Conservation (phyloP, 2,329 filamentous ascomycete genomes). For the Leptosphaerulina australis region DNA sequence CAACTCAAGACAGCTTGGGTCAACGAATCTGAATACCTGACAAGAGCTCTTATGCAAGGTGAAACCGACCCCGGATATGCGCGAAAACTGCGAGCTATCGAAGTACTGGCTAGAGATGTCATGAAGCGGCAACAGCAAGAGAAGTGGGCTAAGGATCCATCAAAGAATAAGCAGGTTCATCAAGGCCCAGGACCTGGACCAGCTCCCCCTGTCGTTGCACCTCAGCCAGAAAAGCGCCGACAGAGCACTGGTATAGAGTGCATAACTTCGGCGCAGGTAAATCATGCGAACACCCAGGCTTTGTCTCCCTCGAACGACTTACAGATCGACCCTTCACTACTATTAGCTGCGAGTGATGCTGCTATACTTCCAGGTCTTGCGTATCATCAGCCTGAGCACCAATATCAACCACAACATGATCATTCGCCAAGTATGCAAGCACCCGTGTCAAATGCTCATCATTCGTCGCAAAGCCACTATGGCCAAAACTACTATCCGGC, state of each 20-base stretch:
- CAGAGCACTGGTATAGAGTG: conserved; percentile 11
- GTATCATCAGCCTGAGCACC: conserved; percentile 19
- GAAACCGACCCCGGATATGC: conserved; percentile 60
- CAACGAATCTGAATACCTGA: conserved; percentile 61
- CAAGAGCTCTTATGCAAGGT: conserved; percentile 59
- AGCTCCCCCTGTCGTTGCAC: conserved; percentile 37
- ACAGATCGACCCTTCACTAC: conserved; percentile 68
- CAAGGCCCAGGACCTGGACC: conserved; percentile 53
- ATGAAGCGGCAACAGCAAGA: conserved; percentile 78
- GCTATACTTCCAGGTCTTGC: conserved; percentile 41
- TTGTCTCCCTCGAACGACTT: conserved; percentile 56
- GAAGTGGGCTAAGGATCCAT: conserved; percentile 61
- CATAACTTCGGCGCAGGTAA: conserved; percentile 10
- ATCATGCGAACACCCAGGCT: conserved; percentile 19
- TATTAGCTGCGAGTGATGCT: conserved; percentile 62
- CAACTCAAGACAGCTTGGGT: conserved; percentile 73
- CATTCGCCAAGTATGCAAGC: conserved; percentile 36
- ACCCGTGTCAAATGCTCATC: conserved; percentile 40
- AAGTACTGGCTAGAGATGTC: conserved; percentile 75
- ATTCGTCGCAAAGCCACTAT: conserved; percentile 29
- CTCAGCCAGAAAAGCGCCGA: conserved; percentile 39
- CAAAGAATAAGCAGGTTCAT: conserved; percentile 50
- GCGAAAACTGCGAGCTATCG: conserved; percentile 68
- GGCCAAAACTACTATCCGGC: conserved; percentile 21
- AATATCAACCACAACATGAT: conserved; percentile 37